phyloP scores from a whole-genome alignment of 176 grass and related monocot species.

The Luzula sylvatica region DNA sequence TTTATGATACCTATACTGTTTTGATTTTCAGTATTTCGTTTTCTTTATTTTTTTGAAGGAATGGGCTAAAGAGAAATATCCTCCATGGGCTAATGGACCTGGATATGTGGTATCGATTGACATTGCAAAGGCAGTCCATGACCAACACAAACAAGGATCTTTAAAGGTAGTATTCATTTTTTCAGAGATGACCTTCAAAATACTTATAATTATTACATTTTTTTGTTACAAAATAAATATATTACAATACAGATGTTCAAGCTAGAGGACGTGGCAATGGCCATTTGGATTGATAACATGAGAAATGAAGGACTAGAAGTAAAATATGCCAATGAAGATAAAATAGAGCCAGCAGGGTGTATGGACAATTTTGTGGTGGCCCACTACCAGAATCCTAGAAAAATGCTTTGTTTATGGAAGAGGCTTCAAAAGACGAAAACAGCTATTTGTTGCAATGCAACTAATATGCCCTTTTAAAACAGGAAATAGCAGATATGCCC shows the following conservation, averaged over 20 bases:
- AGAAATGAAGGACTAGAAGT: slow-evolving; percentile 45
- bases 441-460: slow-evolving; percentile 55
- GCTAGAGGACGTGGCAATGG: slow-evolving; percentile 97
- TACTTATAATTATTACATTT: too few species aligned
- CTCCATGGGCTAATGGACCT: slow-evolving; percentile 91
- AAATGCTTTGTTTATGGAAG: slow-evolving; percentile 78
- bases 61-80: slow-evolving; percentile 84
- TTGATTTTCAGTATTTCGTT: neutral
- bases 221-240: too few species aligned
- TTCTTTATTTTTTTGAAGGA: slow-evolving; percentile 50
- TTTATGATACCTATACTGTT: too few species aligned
- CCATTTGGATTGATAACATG: slow-evolving; percentile 74
- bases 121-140: slow-evolving; percentile 49
- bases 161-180: slow-evolving; percentile 55
- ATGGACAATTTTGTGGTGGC: slow-evolving; percentile 61
- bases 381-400: slow-evolving; percentile 82
- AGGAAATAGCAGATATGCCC: slow-evolving; percentile 1
- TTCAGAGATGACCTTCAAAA: neutral
- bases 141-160: slow-evolving; percentile 36
- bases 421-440: slow-evolving; percentile 43
- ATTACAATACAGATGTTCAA: slow-evolving; percentile 98
- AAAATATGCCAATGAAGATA: slow-evolving; percentile 61
- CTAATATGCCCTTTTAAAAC: too few species aligned
- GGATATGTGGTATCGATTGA: slow-evolving; percentile 90
- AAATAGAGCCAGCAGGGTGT: slow-evolving; percentile 54